phyloP scores from a whole-genome alignment of 306 rosid species.

The Medicago ruthenica region DNA sequence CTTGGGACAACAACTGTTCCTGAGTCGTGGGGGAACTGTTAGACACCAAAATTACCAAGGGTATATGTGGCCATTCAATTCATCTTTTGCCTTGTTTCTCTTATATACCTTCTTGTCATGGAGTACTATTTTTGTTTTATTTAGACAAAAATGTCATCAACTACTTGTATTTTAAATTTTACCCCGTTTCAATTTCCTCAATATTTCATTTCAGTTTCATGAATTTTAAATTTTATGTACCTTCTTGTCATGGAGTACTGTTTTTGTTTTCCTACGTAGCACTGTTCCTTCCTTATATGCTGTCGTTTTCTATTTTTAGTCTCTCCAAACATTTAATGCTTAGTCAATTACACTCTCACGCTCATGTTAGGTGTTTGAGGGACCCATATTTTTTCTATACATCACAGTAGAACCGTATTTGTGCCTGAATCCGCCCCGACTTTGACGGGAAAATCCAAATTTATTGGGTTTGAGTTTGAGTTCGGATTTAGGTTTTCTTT shows the following conservation, averaged over 20 bases:
- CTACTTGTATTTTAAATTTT: conserved; percentile 8
- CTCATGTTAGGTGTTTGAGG: no score
- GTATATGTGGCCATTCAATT: conserved; percentile 29
- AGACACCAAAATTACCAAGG: conserved; percentile 18
- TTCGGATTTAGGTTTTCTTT: no score
- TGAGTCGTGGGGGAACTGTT: conserved; percentile 65
- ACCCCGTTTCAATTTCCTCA: background rate
- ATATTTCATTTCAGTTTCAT: conserved; percentile 31
- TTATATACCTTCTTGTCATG: background rate
- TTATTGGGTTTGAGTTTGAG: no score
- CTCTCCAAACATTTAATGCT: no score
- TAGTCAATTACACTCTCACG: no score
- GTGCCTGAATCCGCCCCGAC: no score
- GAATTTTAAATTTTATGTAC: background rate
- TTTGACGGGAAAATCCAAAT: no score
- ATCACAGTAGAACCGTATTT: no score
- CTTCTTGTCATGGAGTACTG: no score
- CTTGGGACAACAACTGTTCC: conserved; percentile 60
- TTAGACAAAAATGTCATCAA: no score
- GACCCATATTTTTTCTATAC: no score
- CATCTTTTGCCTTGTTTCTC: background rate
- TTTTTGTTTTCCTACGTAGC: background rate
- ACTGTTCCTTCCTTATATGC: background rate
- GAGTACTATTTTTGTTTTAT: background rate
- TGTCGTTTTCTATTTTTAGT: background rate